These are phyloP conservation scores for Epichloe uncinata DNA, from an alignment of 2,329 filamentous ascomycete genomes.

Conservation along the genomic window DNA sequence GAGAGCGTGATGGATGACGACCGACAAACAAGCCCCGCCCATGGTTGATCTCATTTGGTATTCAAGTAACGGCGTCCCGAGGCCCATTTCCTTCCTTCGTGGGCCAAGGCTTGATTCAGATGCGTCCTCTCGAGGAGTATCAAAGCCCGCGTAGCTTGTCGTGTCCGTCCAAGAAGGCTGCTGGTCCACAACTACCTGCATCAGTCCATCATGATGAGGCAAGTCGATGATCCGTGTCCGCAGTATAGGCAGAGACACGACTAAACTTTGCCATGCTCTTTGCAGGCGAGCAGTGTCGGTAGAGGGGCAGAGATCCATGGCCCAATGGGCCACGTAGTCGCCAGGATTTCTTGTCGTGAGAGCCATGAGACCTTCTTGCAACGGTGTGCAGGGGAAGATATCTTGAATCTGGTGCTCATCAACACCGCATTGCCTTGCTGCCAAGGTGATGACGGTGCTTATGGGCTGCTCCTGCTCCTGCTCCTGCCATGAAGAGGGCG, in stretches of 20 bases:
- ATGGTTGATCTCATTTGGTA: neutral
- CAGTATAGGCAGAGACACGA: neutral
- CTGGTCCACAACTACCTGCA: neutral
- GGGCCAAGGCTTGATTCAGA: neutral
- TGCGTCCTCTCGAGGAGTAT: too few species aligned
- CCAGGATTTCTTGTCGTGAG: neutral
- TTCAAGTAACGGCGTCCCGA: neutral
- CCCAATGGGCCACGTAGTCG: neutral
- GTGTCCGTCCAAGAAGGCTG: neutral
- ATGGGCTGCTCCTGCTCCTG: too few species aligned
- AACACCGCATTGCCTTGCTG: neutral
- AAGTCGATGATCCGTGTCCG: neutral
- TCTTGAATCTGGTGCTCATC: neutral
- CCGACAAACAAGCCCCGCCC: neutral
- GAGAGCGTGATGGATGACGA: neutral
- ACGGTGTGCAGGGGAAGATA: neutral
- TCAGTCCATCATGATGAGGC: neutral
- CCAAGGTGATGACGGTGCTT: neutral
- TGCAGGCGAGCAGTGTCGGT: neutral
- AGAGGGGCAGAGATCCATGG: neutral
- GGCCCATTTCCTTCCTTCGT: neutral
- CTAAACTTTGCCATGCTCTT: neutral
- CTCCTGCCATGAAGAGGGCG: neutral
- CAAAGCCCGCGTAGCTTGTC: neutral
- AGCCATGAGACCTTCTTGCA: slow-evolving; percentile 2